Evolutionary conservation across 441 rosid species (phyloP), one percentile per base, ranked within the genome.

Genomic region (Gossypium trilobum): DNA sequence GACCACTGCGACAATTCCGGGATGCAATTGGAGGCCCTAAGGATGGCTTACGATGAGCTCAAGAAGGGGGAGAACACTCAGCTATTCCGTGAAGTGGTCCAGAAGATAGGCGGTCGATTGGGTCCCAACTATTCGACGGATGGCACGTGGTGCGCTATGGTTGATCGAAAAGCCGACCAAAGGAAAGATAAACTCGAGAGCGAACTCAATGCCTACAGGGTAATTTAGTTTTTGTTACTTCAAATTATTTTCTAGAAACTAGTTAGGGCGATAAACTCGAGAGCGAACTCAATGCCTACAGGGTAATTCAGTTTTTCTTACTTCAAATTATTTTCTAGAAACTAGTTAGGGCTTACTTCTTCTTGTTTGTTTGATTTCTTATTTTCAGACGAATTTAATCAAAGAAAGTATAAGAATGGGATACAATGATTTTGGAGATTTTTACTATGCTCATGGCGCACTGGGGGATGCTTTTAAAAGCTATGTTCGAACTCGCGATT

Each of bases 331-430:
- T 20, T 39, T 44, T 68, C 29, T n/a, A 13, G 5, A 31, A 27
- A 3, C 33, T 54, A 27, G 46, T 23, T 72, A 27, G 17, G 59
- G 14, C 39, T 33, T 8, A 46, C 65, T 36, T 2, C 8, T 59
- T 14, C 2, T 36, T 60, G 1, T 62, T 23, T 22, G 8, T 60
- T 22, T 16, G 6, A 8, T 17, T 16, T 66, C 62, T 56, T 3
- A 4, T 13, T 7, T 80, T 78, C 86, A 95, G 99, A 92, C 99
- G 29, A 95, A 95, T 87, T 82, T 95, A 84, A 95, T 95, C 29
- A 95, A 92, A 76, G 99, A 95, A 78, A 95, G 99, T 76, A 92
- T 92, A 68, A 87, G 99, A 77, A 95, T 95, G 99, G 99, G 98
- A n/a, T 91, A 88, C 75, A 92, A 95, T 81, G 99, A 95, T 81